Percentiles rank a stretch among this genome's conserved stretches.
phyloP scores from a whole-genome alignment of 495 filamentous ascomycete genomes.

The Neurospora tetrasperma region DNA sequence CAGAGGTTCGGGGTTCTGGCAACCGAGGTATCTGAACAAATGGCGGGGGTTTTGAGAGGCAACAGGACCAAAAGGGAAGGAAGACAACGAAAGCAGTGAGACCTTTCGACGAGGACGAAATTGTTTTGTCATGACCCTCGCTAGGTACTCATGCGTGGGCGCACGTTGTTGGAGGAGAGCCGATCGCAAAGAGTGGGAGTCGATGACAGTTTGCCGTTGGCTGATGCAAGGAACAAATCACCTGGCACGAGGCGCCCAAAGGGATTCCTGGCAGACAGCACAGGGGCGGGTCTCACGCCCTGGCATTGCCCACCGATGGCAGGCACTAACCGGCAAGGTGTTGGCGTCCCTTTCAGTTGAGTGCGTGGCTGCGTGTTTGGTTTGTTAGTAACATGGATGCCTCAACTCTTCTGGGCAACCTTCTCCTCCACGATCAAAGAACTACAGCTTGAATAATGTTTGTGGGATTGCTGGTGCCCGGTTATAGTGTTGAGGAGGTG shows the following conservation, averaged over 20 bases:
- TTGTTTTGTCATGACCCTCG: conserved; percentile 24
- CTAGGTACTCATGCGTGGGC: not conserved
- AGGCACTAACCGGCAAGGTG: conserved; percentile 3
- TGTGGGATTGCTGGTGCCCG: not conserved
- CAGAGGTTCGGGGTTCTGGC: not conserved
- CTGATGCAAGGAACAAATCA: conserved; percentile 28
- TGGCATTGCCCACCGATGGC: not conserved
- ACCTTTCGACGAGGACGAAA: conserved; percentile 10
- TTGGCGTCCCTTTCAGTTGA: conserved; percentile 10
- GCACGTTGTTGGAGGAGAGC: not conserved
- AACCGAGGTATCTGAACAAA: not conserved
- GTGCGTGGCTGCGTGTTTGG: conserved; percentile 14
- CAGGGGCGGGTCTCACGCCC: conserved; percentile 18
- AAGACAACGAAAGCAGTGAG: not conserved
- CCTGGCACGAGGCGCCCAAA: conserved; percentile 3
- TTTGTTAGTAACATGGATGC: not conserved
- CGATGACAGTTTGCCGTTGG: conserved; percentile 1
- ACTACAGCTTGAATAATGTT: not conserved
- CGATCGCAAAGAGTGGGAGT: conserved; percentile 20
- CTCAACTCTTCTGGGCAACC: not conserved
- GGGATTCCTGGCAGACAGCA: conserved; percentile 1
- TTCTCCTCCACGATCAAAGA: not conserved
- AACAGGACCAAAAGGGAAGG: conserved; percentile 2
- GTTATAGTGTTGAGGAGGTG: not conserved
- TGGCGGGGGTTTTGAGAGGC: not conserved